phyloP scores from a whole-genome alignment of 2,329 filamentous ascomycete genomes.

The Purpureocillium lavendulum region DNA sequence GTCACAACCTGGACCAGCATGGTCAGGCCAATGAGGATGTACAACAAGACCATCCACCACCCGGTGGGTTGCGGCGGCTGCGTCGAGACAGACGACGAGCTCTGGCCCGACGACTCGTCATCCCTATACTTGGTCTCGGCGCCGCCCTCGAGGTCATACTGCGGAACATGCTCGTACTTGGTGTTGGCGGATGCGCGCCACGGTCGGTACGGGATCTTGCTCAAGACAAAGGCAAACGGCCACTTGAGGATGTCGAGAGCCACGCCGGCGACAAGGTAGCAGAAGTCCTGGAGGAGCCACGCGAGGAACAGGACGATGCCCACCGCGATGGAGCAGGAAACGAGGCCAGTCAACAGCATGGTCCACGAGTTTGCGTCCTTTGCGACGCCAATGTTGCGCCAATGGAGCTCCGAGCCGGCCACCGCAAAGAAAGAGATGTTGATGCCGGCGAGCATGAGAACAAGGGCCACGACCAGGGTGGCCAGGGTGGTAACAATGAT shows the following conservation, averaged over 20 bases:
- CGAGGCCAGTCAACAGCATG: constrained; percentile 16
- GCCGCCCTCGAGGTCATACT: constrained; percentile 8
- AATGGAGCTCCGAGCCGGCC: constrained; percentile 18
- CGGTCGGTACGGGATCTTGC: constrained; percentile 7
- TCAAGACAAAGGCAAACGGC: constrained; percentile 8
- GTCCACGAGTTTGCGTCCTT: constrained; percentile 14
- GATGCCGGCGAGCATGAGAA: constrained; percentile 11
- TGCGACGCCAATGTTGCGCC: constrained; percentile 18
- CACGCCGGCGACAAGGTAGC: constrained; percentile 10
- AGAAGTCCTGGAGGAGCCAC: constrained; percentile 13
- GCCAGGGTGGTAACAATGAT: constrained; percentile 7
- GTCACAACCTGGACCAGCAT: constrained; percentile 16
- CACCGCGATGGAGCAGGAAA: constrained; percentile 9
- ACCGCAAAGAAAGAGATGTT: constrained; percentile 23
- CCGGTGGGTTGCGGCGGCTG: not conserved
- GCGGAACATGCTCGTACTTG: constrained; percentile 8
- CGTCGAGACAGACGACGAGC: not conserved
- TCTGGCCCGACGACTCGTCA: not conserved
- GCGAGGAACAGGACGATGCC: constrained; percentile 7
- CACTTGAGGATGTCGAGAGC: constrained; percentile 11
- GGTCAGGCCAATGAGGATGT: constrained; percentile 13
- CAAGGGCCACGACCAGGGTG: constrained; percentile 14
- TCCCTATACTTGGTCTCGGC: constrained; percentile 7
- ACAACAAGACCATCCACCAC: constrained; percentile 5
- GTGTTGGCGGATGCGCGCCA: not conserved